These are phyloP conservation scores for Sphaerobolus stellatus DNA, from an alignment of 1,284 basidiomycete species.

Conservation along the genomic window DNA sequence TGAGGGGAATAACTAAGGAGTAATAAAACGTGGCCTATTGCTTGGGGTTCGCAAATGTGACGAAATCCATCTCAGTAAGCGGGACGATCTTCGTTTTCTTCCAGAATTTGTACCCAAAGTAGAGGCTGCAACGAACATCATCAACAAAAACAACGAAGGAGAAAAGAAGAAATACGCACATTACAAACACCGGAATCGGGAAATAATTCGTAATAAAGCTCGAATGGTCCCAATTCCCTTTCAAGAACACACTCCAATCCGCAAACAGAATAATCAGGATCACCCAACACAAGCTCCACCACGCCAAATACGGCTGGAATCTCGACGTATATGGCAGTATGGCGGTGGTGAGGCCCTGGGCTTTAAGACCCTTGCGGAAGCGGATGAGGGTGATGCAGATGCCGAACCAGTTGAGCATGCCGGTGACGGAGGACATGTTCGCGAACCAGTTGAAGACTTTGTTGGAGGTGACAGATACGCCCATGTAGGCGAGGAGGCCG, in stretches of 20 bases:
- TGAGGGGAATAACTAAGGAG: too few relatives aligned
- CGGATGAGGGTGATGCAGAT: conserved; percentile 46
- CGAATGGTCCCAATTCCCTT: conserved; percentile 6
- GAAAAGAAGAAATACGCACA: not conserved
- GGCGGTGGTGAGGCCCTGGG: conserved; percentile 63
- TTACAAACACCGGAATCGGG: conserved; percentile 8
- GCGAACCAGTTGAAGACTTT: conserved; percentile 42
- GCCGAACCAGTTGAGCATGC: conserved; percentile 28
- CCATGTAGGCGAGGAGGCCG: conserved; percentile 47
- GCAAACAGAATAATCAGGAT: conserved; percentile 12
- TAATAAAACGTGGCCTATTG: too few relatives aligned
- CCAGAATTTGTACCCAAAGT: conserved; percentile 9
- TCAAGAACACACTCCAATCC: conserved; percentile 9
- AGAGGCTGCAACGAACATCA: not conserved
- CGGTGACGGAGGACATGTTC: conserved; percentile 33
- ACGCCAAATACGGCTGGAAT: conserved; percentile 61
- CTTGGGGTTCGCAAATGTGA: conserved; percentile 3
- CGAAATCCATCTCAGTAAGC: conserved; percentile 10
- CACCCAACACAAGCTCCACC: conserved; percentile 54
- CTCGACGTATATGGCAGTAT: conserved; percentile 69
- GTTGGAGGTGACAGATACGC: conserved; percentile 23
- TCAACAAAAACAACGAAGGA: not conserved
- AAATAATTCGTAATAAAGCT: conserved; percentile 12
- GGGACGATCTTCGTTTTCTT: conserved; percentile 2
- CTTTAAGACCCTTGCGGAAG: conserved; percentile 48